These are phyloP conservation scores for Malania oleifera DNA, from an alignment of 164 flowering plant genomes.

Conservation along the genomic window DNA sequence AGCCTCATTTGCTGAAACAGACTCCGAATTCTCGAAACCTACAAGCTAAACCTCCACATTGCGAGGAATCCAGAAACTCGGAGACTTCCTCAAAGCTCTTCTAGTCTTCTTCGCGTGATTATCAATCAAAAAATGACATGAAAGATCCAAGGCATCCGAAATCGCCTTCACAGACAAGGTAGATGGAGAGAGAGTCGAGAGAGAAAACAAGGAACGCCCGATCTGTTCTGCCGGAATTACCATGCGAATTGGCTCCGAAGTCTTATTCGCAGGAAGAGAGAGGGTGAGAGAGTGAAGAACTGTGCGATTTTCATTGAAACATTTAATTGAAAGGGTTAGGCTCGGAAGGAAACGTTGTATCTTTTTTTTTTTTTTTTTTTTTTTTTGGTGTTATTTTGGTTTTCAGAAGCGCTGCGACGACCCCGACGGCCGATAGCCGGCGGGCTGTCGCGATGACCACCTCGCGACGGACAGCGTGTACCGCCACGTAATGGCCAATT, in stretches of 20 bases:
- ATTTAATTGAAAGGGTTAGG: neutral
- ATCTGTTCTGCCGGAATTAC: conserved; percentile 2
- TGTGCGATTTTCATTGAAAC: neutral
- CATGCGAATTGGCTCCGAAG: neutral
- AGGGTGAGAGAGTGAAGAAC: neutral
- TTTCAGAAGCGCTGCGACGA: neutral
- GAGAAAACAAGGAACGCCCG: neutral
- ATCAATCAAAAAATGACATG: neutral
- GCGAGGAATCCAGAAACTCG: neutral
- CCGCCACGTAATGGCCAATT: neutral
- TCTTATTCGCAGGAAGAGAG: neutral
- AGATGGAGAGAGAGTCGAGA: neutral
- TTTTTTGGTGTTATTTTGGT: neutral
- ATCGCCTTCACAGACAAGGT: neutral
- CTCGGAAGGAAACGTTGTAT: neutral
- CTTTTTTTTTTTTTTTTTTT: neutral
- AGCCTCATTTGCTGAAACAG: neutral
- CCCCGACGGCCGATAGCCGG: neutral
- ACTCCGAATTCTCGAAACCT: neutral
- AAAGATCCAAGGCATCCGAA: neutral
- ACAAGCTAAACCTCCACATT: neutral
- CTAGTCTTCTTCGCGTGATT: neutral
- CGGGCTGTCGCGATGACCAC: neutral
- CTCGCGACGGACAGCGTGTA: neutral
- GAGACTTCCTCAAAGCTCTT: neutral